phyloP scores from a whole-genome alignment of 1,284 basidiomycete species.

The Hemileia vastatrix region DNA sequence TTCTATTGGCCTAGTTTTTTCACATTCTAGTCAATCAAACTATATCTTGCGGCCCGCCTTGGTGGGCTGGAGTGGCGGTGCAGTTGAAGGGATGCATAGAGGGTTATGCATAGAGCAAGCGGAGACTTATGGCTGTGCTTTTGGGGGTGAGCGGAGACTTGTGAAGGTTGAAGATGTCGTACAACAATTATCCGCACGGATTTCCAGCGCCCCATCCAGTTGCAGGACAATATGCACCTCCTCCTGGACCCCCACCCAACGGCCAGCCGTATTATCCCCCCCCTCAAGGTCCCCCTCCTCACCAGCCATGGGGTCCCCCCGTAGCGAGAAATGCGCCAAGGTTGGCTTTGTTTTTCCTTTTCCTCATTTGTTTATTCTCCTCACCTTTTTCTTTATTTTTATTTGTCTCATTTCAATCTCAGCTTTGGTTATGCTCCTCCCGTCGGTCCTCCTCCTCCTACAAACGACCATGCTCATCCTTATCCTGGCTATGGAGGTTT shows the following conservation, averaged over 20 bases:
- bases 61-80: too few species aligned
- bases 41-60: too few species aligned
- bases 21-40: too few species aligned
- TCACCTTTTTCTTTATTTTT: neutral
- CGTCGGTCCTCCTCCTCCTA: slow-evolving; percentile 14
- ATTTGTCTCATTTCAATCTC: neutral
- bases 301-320: neutral
- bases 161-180: too few species aligned
- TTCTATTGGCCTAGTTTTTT: too few species aligned
- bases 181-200: too few species aligned
- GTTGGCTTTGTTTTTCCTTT: neutral
- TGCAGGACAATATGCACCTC: slow-evolving; percentile 4
- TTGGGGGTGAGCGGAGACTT: too few species aligned
- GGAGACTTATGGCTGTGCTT: too few species aligned
- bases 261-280: slow-evolving; percentile 2
- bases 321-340: neutral
- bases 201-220: neutral
- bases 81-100: too few species aligned
- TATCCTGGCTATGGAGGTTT: slow-evolving; percentile 19
- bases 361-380: neutral
- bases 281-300: slow-evolving; percentile 8
- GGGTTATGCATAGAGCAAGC: too few species aligned
- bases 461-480: slow-evolving; percentile 18
- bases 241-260: slow-evolving; percentile 16
- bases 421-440: slow-evolving; percentile 14